These are phyloP conservation scores for Fusarium vanettenii DNA, from an alignment of 2,329 filamentous ascomycete species.

Conservation along the genomic window DNA sequence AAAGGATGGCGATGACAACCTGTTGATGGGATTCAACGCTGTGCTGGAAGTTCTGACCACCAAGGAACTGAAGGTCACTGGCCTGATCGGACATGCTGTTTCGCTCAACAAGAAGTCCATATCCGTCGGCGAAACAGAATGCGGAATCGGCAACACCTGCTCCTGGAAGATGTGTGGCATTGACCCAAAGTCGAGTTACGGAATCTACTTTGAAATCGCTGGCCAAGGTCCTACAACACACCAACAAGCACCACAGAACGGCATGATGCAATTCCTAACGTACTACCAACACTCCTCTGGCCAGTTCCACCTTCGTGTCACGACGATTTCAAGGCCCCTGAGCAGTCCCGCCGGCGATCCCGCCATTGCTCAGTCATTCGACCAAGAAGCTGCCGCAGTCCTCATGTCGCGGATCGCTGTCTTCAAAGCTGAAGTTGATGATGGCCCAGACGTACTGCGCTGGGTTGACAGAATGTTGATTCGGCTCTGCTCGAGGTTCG, in stretches of 20 bases:
- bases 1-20: conserved; percentile 93
- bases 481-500: conserved; percentile 93
- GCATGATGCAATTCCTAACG: conserved; percentile 97
- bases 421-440: conserved; percentile 98
- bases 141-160: conserved; percentile 97
- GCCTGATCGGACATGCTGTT: conserved; percentile 94
- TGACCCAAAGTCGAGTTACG: conserved; percentile 92
- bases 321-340: conserved; percentile 89
- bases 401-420: conserved; percentile 99
- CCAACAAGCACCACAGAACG: conserved; percentile 88
- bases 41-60: conserved; percentile 95
- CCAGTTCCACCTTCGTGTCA: conserved; percentile 95
- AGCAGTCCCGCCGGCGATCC: conserved; percentile 95
- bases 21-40: conserved; percentile 98
- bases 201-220: conserved; percentile 97
- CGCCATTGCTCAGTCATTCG: conserved; percentile 95
- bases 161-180: conserved; percentile 99
- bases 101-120: conserved; percentile 98
- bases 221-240: conserved; percentile 90
- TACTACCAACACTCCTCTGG: conserved; percentile 99
- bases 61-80: conserved; percentile 98
- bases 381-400: conserved; percentile 96
- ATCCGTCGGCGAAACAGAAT: conserved; percentile 97
- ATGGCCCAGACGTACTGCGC: conserved; percentile 95
- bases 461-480: conserved; percentile 99